Base-by-base conservation (phyloP, 2,329 filamentous ascomycete species). In the Aspergillus unguis region DNA sequence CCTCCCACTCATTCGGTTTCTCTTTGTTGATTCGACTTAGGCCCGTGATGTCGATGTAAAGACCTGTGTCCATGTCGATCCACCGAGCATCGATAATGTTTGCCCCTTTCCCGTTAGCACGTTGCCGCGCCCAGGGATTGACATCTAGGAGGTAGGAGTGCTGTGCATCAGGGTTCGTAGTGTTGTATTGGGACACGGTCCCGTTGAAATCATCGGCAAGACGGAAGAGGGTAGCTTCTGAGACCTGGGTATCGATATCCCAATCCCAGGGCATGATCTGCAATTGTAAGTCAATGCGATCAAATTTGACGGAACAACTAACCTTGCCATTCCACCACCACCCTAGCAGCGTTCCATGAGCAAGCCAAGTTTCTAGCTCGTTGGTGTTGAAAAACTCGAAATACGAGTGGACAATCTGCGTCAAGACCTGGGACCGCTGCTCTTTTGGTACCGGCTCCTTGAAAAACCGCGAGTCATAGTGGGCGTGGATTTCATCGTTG, bases 61-160 rank as follows among this genome's bases (percentile, higher is more conserved):
- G 79, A 44, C 89, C 89, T 62, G 85, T 94, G 50, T 75, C 71
- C 53, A 80, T 79, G 69, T 94, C 88, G 65, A 94, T 88, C 87
- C 88, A 95, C 42, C 90, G 80, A 26, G 85, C 89, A 70, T 94
- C 90, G 62, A 94, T 94, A 51, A 94, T 81, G 67, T 95, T 95
- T 65, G 79, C 74, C 17, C 88, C 88, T 61, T 87, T 80, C 40
- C 85, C 85, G 25, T 82, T 78, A 27, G 77, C 76, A 2, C 85
- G 75, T 50, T 86, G 80, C 52, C 75, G 75, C 62, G 84, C 80
- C 74, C 85, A 83, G 0, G 87, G 86, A 71, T 92, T 94, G 55
- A 92, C 76, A 65, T 94, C 89, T 9, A 94, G 79, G 9, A 92
- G 77, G 63, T 88, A 95, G 38, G 77, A 67, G 17, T 80, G 75